Evolutionary conservation across 2,329 filamentous ascomycete genomes (phyloP).

Genomic region (Zopfia rhizophila): DNA sequence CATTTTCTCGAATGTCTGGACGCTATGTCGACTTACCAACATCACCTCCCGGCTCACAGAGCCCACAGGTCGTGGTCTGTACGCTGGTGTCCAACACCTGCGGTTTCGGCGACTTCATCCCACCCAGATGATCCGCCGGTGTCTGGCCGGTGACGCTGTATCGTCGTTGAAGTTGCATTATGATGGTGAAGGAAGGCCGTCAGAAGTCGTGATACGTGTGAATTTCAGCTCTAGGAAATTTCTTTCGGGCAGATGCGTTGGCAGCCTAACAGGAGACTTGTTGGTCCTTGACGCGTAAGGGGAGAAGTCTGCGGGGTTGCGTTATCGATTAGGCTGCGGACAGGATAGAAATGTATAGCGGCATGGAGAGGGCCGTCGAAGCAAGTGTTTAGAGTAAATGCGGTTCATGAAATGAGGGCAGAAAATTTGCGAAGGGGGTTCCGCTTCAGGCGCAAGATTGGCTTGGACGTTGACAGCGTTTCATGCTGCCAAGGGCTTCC

Average conservation of each 20-base stretch:
- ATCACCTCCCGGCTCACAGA: constrained; percentile 38
- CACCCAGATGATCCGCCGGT: constrained; percentile 45
- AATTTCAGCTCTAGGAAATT: constrained; percentile 24
- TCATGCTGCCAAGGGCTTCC: too few relatives aligned
- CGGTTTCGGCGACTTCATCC: constrained; percentile 48
- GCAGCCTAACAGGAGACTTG: constrained; percentile 25
- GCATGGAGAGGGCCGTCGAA: too few relatives aligned
- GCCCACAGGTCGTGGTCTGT: constrained; percentile 42
- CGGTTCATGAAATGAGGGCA: too few relatives aligned
- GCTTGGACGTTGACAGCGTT: too few relatives aligned
- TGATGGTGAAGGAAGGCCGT: not conserved
- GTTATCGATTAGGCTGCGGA: constrained; percentile 40
- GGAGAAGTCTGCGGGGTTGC: constrained; percentile 38
- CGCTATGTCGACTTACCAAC: constrained; percentile 12
- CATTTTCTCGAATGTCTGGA: too few relatives aligned
- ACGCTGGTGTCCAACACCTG: constrained; percentile 49
- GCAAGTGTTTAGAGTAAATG: too few relatives aligned
- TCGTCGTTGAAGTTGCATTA: constrained; percentile 46
- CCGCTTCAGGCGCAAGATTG: too few relatives aligned
- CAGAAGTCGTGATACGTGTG: constrained; percentile 22
- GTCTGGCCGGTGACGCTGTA: constrained; percentile 51
- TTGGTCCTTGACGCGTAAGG: constrained; percentile 29
- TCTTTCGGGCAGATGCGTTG: constrained; percentile 27
- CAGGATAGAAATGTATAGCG: too few relatives aligned
- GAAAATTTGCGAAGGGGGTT: too few relatives aligned